Evolutionary conservation across 345 rosid genomes (phyloP).

Genomic region (Ceriops tagal): DNA sequence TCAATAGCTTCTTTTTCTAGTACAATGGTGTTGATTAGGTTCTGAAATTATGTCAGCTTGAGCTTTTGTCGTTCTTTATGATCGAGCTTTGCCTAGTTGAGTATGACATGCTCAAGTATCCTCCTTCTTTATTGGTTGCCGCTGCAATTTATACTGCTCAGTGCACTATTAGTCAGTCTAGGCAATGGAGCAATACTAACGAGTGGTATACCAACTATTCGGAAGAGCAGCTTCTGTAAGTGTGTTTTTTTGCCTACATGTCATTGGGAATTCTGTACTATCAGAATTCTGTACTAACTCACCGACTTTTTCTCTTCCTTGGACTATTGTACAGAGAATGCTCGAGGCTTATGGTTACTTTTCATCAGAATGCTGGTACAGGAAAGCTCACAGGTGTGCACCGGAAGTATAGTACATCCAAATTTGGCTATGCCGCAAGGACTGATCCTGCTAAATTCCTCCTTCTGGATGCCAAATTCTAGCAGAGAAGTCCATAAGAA

Average conservation of each 20-base stretch:
- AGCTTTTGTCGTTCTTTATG: conserved; percentile 66
- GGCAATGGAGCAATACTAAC: conserved; percentile 52
- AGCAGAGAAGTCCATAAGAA: conserved; percentile 4
- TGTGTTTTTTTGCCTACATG: not conserved
- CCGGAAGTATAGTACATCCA: conserved; percentile 75
- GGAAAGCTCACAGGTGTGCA: conserved; percentile 83
- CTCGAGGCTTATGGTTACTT: conserved; percentile 66
- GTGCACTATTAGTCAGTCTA: conserved; percentile 38
- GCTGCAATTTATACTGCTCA: conserved; percentile 69
- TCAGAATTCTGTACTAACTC: not conserved
- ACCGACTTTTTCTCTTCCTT: not conserved
- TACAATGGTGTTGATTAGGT: conserved; percentile 7
- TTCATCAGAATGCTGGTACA: conserved; percentile 70
- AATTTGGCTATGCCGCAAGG: conserved; percentile 71
- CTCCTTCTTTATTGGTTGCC: conserved; percentile 59
- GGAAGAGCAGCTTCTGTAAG: conserved; percentile 52
- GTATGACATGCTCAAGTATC: conserved; percentile 57
- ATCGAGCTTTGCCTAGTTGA: conserved; percentile 71
- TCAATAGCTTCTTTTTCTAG: not conserved
- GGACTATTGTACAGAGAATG: conserved; percentile 53
- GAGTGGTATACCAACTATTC: conserved; percentile 54
- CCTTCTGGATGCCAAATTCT: conserved; percentile 33
- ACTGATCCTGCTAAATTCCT: conserved; percentile 59
- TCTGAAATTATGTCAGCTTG: conserved; percentile 48
- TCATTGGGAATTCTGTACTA: not conserved